Conservation (phyloP, 2,329 filamentous ascomycete species). For the Nemania sp. region DNA sequence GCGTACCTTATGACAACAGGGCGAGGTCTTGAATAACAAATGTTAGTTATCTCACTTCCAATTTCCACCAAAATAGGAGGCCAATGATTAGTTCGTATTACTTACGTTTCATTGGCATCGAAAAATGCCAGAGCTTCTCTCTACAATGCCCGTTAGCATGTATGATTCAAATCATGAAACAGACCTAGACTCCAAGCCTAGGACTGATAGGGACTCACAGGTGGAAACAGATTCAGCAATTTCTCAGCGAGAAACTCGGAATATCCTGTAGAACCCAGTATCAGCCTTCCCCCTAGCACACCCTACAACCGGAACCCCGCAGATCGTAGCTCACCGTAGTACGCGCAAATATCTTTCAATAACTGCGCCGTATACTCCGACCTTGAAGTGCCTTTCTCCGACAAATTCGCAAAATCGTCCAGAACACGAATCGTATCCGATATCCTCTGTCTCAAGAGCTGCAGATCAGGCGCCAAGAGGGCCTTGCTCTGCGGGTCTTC, state of each 20-base stretch:
- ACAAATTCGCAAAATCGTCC: slow-evolving; percentile 81
- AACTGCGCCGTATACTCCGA: slow-evolving; percentile 87
- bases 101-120: slow-evolving; percentile 87
- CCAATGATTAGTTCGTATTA: not conserved
- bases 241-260: slow-evolving; percentile 94
- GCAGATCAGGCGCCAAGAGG: slow-evolving; percentile 82
- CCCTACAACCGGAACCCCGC: not conserved
- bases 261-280: slow-evolving; percentile 54
- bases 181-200: no score
- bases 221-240: slow-evolving; percentile 88
- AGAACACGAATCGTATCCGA: slow-evolving; percentile 91
- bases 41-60: slow-evolving; percentile 5
- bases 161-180: not conserved
- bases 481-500: slow-evolving; percentile 62
- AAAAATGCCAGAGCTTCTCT: slow-evolving; percentile 94
- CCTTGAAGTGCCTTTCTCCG: slow-evolving; percentile 78
- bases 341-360: slow-evolving; percentile 88
- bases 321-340: slow-evolving; percentile 68
- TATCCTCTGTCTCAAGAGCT: slow-evolving; percentile 84
- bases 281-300: not conserved
- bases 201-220: slow-evolving; percentile 46
- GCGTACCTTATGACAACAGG: slow-evolving; percentile 77
- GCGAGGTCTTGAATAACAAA: slow-evolving; percentile 54
- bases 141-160: slow-evolving; percentile 7
- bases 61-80: not conserved